Conservation (phyloP, 169 alveolate genomes). For the Theileria parva region DNA sequence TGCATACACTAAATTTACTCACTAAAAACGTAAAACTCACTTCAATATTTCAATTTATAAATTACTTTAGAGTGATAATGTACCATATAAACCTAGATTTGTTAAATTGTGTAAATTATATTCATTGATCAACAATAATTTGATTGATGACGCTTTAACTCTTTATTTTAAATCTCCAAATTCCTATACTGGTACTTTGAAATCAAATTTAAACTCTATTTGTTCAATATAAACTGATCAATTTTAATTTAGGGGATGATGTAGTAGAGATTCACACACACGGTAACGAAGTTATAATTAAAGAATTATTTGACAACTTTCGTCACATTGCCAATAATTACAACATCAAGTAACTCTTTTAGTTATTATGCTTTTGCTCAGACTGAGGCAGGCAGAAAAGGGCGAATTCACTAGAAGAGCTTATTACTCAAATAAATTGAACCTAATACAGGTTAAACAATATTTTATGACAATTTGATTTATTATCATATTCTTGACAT, state of each 20-base stretch:
- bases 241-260: slow-evolving; percentile 69
- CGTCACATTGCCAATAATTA: slow-evolving; percentile 28
- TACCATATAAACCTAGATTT: slow-evolving; percentile 18
- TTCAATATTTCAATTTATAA: neutral
- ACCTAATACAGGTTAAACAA: slow-evolving; percentile 60
- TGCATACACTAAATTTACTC: slow-evolving; percentile 29
- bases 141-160: slow-evolving; percentile 54
- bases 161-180: slow-evolving; percentile 65
- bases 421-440: slow-evolving; percentile 65
- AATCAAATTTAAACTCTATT: neutral
- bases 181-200: slow-evolving; percentile 67
- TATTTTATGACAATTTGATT: neutral
- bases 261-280: slow-evolving; percentile 77
- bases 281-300: slow-evolving; percentile 68
- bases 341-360: slow-evolving; percentile 16
- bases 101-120: slow-evolving; percentile 37
- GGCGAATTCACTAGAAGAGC: slow-evolving; percentile 80
- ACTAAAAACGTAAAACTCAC: neutral
- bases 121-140: slow-evolving; percentile 5
- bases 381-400: slow-evolving; percentile 67
- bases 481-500: neutral
- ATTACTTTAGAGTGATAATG: neutral
- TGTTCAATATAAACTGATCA: neutral
- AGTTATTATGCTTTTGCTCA: neutral
- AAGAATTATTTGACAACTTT: slow-evolving; percentile 57